Base-by-base conservation (phyloP, 2,329 filamentous ascomycete species). In the Penicillium corylophilum region DNA sequence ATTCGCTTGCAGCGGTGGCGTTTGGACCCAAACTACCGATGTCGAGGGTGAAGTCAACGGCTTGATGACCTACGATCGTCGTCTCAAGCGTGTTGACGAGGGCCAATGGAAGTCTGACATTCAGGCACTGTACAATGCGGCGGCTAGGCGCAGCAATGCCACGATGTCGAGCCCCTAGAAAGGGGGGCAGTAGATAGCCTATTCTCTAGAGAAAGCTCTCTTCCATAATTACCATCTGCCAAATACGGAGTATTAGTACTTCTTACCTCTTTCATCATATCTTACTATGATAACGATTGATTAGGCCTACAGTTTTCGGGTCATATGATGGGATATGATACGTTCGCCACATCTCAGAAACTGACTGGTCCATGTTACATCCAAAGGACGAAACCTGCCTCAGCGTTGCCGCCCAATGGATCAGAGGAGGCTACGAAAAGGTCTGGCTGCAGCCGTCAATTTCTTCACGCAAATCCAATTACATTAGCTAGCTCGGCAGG, bases 31-130 rank as follows among this genome's bases (percentile, higher is more conserved):
- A 73, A 89, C 86, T 0, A 87, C 84, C 0, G 87, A 89, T 60
- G 86, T 89, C 0, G 86, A 89, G 65, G 86, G 86, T 4, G 87
- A 89, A 65, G 83, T 89, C 8, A 90, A 89, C 59, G 87, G 87
- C 0, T 72, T 90, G 50, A 67, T 88, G 59, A 88, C 85, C 0
- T 88, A 88, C 60, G 86, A 89, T 65, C 80, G 86, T 1, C 75
- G 85, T 0, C 51, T 85, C 15, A 59, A 60, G 29, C 74, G 86
- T 1, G 79, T 81, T 4, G 73, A 88, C 51, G 70, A 74, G 35
- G 67, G 71, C 7, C 80, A 83, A 69, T 88, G 85, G 85, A 77
- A 75, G 60, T 64, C 63, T 0, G 84, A 87, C 62, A 86, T 87
- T 40, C 67, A 79, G 57, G 77, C 74, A 2, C 63, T 88, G 15